Evolutionary conservation across 768 basidiomycete genomes (phyloP).

Genomic region (Lactarius vividus): DNA sequence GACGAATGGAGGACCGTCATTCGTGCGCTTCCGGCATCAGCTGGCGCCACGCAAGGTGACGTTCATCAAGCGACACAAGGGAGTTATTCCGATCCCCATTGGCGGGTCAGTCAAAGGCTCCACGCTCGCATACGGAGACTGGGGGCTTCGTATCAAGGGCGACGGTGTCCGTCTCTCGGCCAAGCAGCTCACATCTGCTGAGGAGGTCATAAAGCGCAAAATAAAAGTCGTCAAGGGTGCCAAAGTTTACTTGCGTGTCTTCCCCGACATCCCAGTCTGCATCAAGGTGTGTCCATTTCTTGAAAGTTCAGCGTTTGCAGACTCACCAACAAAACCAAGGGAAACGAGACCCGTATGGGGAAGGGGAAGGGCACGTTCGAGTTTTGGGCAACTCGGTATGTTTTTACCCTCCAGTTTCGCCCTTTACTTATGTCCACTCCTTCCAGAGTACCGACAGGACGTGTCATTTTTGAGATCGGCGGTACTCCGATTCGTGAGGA

Average conservation of each 20-base stretch:
- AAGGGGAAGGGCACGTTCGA: slow-evolving; percentile 99
- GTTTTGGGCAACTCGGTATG: slow-evolving; percentile 91
- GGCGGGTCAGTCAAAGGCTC: slow-evolving; percentile 95
- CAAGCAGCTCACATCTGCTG: slow-evolving; percentile 84
- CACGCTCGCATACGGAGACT: slow-evolving; percentile 87
- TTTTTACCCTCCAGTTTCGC: slow-evolving; percentile 2
- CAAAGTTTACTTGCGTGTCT: slow-evolving; percentile 84
- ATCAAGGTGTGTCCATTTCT: slow-evolving; percentile 65
- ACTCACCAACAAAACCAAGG: slow-evolving; percentile 45
- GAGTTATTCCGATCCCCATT: slow-evolving; percentile 75
- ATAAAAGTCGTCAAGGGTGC: slow-evolving; percentile 87
- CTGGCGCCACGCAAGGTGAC: slow-evolving; percentile 84
- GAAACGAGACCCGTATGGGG: slow-evolving; percentile 99
- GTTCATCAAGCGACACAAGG: slow-evolving; percentile 88
- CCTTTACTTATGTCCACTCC: neutral
- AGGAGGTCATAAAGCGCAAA: slow-evolving; percentile 86
- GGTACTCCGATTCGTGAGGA: slow-evolving; percentile 88
- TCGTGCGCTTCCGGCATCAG: slow-evolving; percentile 40
- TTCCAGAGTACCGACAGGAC: slow-evolving; percentile 77
- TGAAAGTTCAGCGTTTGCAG: neutral
- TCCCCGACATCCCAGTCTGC: slow-evolving; percentile 97
- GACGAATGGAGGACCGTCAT: slow-evolving; percentile 9
- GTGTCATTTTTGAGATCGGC: slow-evolving; percentile 93
- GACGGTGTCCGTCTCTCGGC: slow-evolving; percentile 79
- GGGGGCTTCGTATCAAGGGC: slow-evolving; percentile 85